A percentile compares a stretch with the other conserved stretches of the same genome.
Evolutionary conservation across 2,329 filamentous ascomycete species (phyloP).

Genomic region (Pleoardoris graminearum): DNA sequence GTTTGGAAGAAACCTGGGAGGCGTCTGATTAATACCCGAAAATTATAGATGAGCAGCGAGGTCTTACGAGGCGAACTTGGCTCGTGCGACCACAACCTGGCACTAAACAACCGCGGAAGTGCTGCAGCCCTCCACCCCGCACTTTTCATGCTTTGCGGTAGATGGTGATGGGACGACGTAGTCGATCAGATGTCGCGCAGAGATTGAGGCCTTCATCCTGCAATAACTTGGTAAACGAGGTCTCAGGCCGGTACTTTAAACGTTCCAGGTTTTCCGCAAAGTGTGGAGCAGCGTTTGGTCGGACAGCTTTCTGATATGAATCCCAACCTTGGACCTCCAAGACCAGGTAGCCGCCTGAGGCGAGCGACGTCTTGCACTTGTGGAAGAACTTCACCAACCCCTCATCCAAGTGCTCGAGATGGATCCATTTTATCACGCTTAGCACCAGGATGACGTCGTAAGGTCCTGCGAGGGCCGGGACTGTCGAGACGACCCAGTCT

Average conservation of each 20-base stretch:
- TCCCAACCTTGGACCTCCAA: slow-evolving; percentile 44
- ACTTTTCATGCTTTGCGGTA: slow-evolving; percentile 35
- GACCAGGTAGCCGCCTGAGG: slow-evolving; percentile 34
- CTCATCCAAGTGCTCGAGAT: slow-evolving; percentile 41
- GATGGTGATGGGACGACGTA: slow-evolving; percentile 40
- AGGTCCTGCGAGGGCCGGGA: slow-evolving; percentile 28
- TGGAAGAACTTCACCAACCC: slow-evolving; percentile 39
- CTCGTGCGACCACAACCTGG: slow-evolving; percentile 16
- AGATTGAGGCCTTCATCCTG: slow-evolving; percentile 30
- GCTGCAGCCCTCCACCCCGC: slow-evolving; percentile 12
- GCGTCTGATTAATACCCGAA: slow-evolving; percentile 24
- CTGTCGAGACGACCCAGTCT: slow-evolving; percentile 37
- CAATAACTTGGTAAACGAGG: slow-evolving; percentile 37
- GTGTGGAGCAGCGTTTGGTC: slow-evolving; percentile 38
- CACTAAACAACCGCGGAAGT: slow-evolving; percentile 9
- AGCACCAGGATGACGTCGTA: slow-evolving; percentile 45
- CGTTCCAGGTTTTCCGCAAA: slow-evolving; percentile 30
- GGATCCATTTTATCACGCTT: slow-evolving; percentile 48
- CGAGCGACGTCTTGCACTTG: slow-evolving; percentile 37
- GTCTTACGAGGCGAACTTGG: slow-evolving; percentile 11
- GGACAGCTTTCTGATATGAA: slow-evolving; percentile 43
- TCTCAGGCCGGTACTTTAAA: slow-evolving; percentile 39
- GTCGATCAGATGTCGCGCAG: slow-evolving; percentile 32
- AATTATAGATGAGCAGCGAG: slow-evolving; percentile 20
- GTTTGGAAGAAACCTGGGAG: slow-evolving; percentile 22